phyloP scores from a whole-genome alignment of 1,284 basidiomycete species.

The Ceratorhiza oryzae-sativae region DNA sequence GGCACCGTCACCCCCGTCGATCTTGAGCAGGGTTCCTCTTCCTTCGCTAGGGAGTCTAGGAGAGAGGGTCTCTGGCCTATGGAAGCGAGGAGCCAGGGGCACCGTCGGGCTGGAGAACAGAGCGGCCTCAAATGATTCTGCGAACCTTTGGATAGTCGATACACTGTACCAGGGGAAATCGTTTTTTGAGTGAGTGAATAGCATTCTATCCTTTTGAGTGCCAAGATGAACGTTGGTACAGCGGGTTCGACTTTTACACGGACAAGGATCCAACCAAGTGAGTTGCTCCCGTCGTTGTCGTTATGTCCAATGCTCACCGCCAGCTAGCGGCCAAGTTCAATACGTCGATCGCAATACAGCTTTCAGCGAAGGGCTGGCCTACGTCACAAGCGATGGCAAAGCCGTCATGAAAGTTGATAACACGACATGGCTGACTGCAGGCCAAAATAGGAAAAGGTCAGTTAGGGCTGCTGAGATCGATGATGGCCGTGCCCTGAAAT shows the following conservation, averaged over 20 bases:
- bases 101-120: constrained; percentile 1
- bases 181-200: constrained; percentile 44
- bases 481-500: neutral
- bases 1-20: constrained; percentile 22
- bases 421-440: constrained; percentile 36
- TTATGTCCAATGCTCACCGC: neutral
- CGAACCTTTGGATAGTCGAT: constrained; percentile 40
- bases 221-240: constrained; percentile 1
- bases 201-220: neutral
- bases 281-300: neutral
- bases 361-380: constrained; percentile 40
- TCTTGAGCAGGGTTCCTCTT: constrained; percentile 27
- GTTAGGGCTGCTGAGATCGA: neutral
- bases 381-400: constrained; percentile 40
- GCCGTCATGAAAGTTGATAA: constrained; percentile 45
- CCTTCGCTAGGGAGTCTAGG: constrained; percentile 11
- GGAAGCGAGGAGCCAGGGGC: constrained; percentile 4
- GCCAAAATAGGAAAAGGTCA: constrained; percentile 43
- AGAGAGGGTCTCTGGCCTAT: constrained; percentile 7
- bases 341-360: constrained; percentile 51
- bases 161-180: constrained; percentile 39
- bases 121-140: constrained; percentile 12
- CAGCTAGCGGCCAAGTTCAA: constrained; percentile 61
- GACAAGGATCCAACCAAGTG: constrained; percentile 38
- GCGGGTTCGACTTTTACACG: constrained; percentile 32